Evolutionary conservation across 2,329 filamentous ascomycete species (phyloP), one percentile per base, ranked within the genome.

Genomic region (Ophiostoma angusticollis): DNA sequence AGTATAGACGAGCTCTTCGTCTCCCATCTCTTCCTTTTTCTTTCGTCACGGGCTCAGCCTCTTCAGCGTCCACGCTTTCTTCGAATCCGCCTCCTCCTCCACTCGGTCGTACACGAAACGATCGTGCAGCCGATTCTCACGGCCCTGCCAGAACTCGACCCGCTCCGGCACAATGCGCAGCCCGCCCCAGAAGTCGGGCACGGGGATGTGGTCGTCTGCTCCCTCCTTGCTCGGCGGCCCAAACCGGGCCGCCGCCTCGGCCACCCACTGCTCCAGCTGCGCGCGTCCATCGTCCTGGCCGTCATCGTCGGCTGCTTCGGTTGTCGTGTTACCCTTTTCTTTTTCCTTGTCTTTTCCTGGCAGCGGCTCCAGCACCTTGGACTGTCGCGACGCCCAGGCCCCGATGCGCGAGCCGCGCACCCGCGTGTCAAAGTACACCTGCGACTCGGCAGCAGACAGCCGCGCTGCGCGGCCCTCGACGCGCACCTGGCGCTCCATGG

Each of bases 141-240:
- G 73, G 3, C 91, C 91, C 67, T 95, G 87, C 77, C 91, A 98
- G 58, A 98, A 98, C 69, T 98, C 91, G 35, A 98, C 71, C 50
- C 76, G 74, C 54, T 86, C 81, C 0, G 91, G 89, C 47, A 87
- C 70, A 44, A 98, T 72, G 50, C 89, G 76, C 57, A 95, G 56
- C 0, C 91, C 91, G 22, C 91, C 91, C 91, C 91, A 98, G 57
- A 94, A 95, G 9, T 83, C 79, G 4, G 91, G 91, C 35, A 95
- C 78, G 1, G 87, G 87, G 48, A 98, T 93, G 41, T 82, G 62
- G 21, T 93, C 53, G 2, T 76, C 83, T 30, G 78, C 70, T 56
- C 16, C 86, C 48, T 96, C 93, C 41, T 82, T 62, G 21, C 93
- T 82, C 47, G 72, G 53, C 1, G 75, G 82, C 32, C 79, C 72